Percentiles rank a stretch among this genome's conserved stretches.
Conservation (phyloP, 169 alveolate genomes). For the Eimeria necatrix region DNA sequence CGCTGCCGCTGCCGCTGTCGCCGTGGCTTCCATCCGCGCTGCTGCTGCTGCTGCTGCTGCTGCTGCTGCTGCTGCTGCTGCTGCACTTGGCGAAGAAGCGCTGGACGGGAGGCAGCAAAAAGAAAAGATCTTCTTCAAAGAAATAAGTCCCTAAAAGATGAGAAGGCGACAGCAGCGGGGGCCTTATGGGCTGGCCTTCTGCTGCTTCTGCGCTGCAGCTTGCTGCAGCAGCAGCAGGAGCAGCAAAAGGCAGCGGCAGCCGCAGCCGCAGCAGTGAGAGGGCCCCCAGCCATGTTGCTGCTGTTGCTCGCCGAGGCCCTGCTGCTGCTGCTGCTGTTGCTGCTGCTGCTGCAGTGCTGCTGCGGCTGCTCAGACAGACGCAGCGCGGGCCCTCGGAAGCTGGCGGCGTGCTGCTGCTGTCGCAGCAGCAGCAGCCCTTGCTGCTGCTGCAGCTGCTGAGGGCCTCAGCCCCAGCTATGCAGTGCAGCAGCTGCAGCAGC, state of each 20-base stretch:
- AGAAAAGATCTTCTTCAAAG: neutral
- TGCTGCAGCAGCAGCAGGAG: neutral
- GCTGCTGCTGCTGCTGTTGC: slow-evolving; percentile 24
- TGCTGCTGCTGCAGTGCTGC: neutral
- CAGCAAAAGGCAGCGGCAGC: slow-evolving; percentile 40
- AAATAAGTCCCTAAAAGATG: neutral
- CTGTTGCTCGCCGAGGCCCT: neutral
- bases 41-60: slow-evolving; percentile 19
- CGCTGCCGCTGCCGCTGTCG: neutral
- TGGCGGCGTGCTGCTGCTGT: slow-evolving; percentile 13
- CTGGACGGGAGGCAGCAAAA: neutral
- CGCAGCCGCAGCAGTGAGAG: slow-evolving; percentile 13
- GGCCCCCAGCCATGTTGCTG: neutral
- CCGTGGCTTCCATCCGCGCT: neutral
- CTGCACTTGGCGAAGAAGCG: neutral
- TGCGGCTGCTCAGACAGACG: neutral
- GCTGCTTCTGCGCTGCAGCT: slow-evolving; percentile 9
- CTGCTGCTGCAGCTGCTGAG: slow-evolving; percentile 55
- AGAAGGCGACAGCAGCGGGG: slow-evolving; percentile 2
- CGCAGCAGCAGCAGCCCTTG: slow-evolving; percentile 57
- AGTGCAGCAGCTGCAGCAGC: slow-evolving; percentile 15
- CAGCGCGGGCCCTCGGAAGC: slow-evolving; percentile 41
- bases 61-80: slow-evolving; percentile 2
- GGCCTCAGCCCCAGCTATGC: neutral
- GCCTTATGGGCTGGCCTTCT: neutral